These are phyloP conservation scores for Cryptosporidium bovis DNA, from an alignment of 169 alveolate species.

Conservation along the genomic window DNA sequence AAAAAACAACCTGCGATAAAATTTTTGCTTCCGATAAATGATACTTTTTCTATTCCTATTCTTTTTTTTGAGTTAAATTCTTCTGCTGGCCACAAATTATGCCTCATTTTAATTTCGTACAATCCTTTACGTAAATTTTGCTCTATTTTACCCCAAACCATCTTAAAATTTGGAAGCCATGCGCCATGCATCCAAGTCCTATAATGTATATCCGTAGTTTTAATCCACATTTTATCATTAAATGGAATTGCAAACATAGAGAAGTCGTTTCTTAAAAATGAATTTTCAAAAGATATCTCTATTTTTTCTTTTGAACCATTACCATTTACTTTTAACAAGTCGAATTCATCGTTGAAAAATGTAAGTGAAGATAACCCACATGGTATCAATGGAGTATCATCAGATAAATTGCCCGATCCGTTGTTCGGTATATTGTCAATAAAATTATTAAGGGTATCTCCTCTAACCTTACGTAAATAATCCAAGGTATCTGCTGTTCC, in stretches of 20 bases:
- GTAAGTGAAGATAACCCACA: slow-evolving; percentile 65
- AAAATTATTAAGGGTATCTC: slow-evolving; percentile 46
- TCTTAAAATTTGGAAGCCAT: slow-evolving; percentile 70
- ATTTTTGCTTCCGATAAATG: slow-evolving; percentile 66
- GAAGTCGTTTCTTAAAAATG: slow-evolving; percentile 45
- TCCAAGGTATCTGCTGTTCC: slow-evolving; percentile 58
- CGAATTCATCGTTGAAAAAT: slow-evolving; percentile 61
- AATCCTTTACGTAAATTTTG: slow-evolving; percentile 12
- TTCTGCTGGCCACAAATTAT: slow-evolving; percentile 72
- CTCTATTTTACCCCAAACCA: slow-evolving; percentile 71
- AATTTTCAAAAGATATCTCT: not conserved
- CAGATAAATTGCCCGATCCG: not conserved
- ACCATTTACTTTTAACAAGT: slow-evolving; percentile 8
- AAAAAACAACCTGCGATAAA: slow-evolving; percentile 42
- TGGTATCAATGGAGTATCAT: slow-evolving; percentile 33
- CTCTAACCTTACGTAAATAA: slow-evolving; percentile 43
- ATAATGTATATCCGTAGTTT: slow-evolving; percentile 65
- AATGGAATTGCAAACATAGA: slow-evolving; percentile 70
- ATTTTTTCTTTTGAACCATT: slow-evolving; percentile 11
- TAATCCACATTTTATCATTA: slow-evolving; percentile 59
- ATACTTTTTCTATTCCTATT: slow-evolving; percentile 57
- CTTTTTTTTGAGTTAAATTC: slow-evolving; percentile 48
- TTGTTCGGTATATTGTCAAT: not conserved
- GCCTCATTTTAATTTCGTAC: slow-evolving; percentile 42
- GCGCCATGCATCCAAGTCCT: slow-evolving; percentile 75